phyloP scores from a whole-genome alignment of 768 basidiomycete species.

The Collybia sordida region DNA sequence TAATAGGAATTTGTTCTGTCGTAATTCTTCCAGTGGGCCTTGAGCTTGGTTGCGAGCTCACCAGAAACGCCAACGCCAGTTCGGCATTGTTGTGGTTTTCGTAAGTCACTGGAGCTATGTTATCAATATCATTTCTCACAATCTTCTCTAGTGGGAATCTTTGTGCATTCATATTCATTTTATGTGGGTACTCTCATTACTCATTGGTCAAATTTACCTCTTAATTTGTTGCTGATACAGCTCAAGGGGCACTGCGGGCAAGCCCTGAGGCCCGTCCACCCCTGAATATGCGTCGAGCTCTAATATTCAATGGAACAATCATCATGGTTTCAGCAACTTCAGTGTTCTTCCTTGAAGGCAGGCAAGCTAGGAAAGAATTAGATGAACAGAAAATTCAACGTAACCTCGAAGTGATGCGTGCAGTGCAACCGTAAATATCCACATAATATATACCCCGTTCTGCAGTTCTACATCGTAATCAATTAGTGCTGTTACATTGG shows the following conservation, averaged over 20 bases:
- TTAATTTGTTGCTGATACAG: conserved; percentile 29
- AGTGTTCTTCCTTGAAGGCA: conserved; percentile 56
- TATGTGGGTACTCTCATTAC: conserved; percentile 40
- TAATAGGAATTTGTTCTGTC: conserved; percentile 66
- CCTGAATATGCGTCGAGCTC: conserved; percentile 64
- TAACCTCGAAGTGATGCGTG: background rate
- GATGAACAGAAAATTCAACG: conserved; percentile 52
- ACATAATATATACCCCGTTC: background rate
- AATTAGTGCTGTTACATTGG: too few relatives aligned
- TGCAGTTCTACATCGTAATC: too few relatives aligned
- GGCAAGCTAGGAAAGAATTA: conserved; percentile 58
- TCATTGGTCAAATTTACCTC: background rate
- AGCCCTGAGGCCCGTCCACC: conserved; percentile 62
- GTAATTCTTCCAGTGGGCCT: conserved; percentile 74
- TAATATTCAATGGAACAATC: conserved; percentile 65
- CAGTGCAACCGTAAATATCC: background rate
- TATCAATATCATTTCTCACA: background rate
- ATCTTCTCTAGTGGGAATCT: conserved; percentile 55
- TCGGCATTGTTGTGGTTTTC: conserved; percentile 75
- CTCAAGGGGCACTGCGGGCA: conserved; percentile 67
- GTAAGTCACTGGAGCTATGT: conserved; percentile 36
- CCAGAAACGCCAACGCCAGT: conserved; percentile 76
- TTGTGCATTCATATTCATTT: conserved; percentile 58
- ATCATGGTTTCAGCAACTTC: conserved; percentile 36
- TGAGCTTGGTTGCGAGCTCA: conserved; percentile 79